Base-by-base conservation (phyloP, 169 alveolate genomes). In the Eimeria praecox region DNA sequence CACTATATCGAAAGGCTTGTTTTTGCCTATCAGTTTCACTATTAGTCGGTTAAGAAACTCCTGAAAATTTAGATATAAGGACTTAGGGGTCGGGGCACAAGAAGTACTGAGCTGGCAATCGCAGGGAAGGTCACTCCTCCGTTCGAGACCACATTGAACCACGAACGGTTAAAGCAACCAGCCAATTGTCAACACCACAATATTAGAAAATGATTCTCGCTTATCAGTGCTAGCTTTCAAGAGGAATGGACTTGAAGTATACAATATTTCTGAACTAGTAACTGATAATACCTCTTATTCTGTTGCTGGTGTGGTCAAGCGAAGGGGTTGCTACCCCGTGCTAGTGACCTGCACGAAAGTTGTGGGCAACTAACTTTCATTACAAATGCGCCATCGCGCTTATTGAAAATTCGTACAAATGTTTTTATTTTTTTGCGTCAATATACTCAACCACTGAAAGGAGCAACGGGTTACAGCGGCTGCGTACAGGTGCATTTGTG, bases 401-500 rank as follows among this genome's bases (percentile, higher is more conserved):
- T 27, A 30, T 2, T 30, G n/a, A 14, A 71, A 71, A 18, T 35
- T 8, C 30, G 3, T 4, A 12, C 0, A 38, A 12, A 71, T 27
- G 3, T 27, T 44, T 77, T 9, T 0, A n/a, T 42, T 24, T 24
- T 1, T 35, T 22, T 44, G 44, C 20, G 12, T 40, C 0, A 77
- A 27, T 6, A 16, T 22, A 3, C 42, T 77, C 27, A 20, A 44
- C 27, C 38, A 1, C 44, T 27, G 66, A 27, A 77, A 6, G 42
- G 35, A 44, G 66, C 62, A 27, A 12, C 42, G 66, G 66, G 42
- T 0, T 1, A 3, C 44, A 5, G 40, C 64, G 38, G 16, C 88
- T 38, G 42, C 66, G 59, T 40, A 42, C 91, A 54, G 91, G 91
- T 83, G 91, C 91, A 44, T 40, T 54, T 83, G 56, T 49, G 77